phyloP scores from a whole-genome alignment of 1,284 basidiomycete species.

The Kwoniella shivajii region DNA sequence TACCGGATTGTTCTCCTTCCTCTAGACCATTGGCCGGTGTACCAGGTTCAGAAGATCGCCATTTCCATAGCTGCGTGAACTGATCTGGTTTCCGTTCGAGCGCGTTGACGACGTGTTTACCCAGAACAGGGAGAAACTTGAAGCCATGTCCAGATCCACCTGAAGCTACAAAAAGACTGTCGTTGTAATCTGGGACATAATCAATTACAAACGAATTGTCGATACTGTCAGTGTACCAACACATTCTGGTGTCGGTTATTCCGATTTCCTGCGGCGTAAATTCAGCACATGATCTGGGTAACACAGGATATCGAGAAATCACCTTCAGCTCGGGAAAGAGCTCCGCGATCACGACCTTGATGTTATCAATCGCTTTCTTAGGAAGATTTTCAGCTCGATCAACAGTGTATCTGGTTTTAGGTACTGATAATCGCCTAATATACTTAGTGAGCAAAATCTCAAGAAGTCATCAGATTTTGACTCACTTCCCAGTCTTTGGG shows the following conservation, averaged over 20 bases:
- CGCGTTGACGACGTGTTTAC: constrained; percentile 31
- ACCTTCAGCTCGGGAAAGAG: constrained; percentile 30
- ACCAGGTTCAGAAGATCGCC: constrained; percentile 19
- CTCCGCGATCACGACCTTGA: constrained; percentile 24
- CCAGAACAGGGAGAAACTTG: constrained; percentile 41
- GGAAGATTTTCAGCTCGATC: constrained; percentile 25
- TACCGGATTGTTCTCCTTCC: constrained; percentile 24
- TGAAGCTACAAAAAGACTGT: constrained; percentile 29
- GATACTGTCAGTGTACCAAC: constrained; percentile 38
- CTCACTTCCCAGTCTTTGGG: constrained; percentile 24
- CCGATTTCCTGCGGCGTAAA: constrained; percentile 19
- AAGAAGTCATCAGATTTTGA: background rate
- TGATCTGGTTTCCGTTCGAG: constrained; percentile 28
- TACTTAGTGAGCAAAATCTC: background rate
- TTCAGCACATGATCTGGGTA: background rate
- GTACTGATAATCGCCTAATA: constrained; percentile 25
- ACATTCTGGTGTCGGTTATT: constrained; percentile 34
- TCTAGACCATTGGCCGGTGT: constrained; percentile 28
- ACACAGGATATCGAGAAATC: background rate
- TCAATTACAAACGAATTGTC: constrained; percentile 31
- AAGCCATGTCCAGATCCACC: constrained; percentile 39
- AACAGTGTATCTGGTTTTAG: constrained; percentile 28
- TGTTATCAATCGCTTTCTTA: constrained; percentile 21
- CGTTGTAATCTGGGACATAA: constrained; percentile 31
- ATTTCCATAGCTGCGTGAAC: constrained; percentile 31